Evolutionary conservation across 2,329 filamentous ascomycete species (phyloP), one percentile per base, ranked within the genome.

Genomic region (Akanthomyces dipterigenus): DNA sequence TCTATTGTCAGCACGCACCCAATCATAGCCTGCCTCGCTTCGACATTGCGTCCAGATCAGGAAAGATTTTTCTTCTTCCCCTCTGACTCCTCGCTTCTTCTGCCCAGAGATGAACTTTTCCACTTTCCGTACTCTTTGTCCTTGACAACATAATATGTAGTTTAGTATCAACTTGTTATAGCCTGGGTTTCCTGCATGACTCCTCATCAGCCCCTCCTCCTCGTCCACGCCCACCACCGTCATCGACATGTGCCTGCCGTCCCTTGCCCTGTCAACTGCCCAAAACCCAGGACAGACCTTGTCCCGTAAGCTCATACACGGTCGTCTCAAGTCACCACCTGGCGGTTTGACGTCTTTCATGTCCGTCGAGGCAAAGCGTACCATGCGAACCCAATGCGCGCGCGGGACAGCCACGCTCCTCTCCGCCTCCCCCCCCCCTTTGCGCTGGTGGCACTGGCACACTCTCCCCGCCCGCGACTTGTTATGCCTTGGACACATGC

Each of bases 321-420:
- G 38, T 26, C 56, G 56, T 60, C 56, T 60, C 56, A 60, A 60
- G 56, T 60, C 45, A 9, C 31, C 14, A n/a, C 8, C 48, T 26
- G 48, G 48, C 16, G 12, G 56, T 60, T 60, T 60, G 56, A 53
- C 46, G 18, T 60, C 42, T n/a, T 56, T 38, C 20, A 36, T 38
- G 28, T 22, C n/a, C 20, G 49, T 38, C 18, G 28, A 36, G 14
- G n/a, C n/a, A n/a, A n/a, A n/a, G n/a, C n/a, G n/a, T n/a, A n/a
- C n/a, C n/a, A n/a, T n/a, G n/a, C n/a, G n/a, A n/a, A n/a, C n/a
- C n/a, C n/a, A n/a, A n/a, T n/a, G n/a, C 8, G 34, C 16, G n/a
- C 24, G 7, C 48, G 26, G 48, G 24, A 34, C 28, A 26, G 22
- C 7, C 43, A 46, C 22, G 36, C 24, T 24, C 1, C 16, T n/a